phyloP scores from a whole-genome alignment of 208 protist species.

The Crithidia acanthocephali region DNA sequence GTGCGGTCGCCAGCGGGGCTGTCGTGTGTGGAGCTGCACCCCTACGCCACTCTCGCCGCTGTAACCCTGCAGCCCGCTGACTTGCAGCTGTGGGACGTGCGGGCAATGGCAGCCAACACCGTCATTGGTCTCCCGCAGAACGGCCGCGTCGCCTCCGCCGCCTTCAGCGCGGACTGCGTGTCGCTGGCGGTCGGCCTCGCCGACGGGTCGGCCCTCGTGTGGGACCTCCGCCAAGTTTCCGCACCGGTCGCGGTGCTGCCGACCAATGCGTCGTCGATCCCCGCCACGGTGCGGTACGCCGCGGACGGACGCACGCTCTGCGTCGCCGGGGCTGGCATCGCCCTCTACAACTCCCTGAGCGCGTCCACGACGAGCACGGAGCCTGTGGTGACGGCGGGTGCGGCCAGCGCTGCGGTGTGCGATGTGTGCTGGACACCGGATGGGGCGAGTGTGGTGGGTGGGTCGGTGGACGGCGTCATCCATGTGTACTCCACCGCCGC shows the following conservation, averaged over 20 bases:
- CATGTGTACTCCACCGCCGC: conserved; percentile 40
- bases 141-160: conserved; percentile 54
- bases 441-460: conserved; percentile 40
- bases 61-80: conserved; percentile 45
- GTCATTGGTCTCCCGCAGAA: conserved; percentile 53
- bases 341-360: conserved; percentile 17
- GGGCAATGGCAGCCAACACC: conserved; percentile 77
- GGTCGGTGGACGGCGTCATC: conserved; percentile 50
- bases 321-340: conserved; percentile 20
- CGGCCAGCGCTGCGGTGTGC: conserved; percentile 24
- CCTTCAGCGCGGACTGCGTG: conserved; percentile 96
- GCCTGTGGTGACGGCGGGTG: conserved; percentile 15
- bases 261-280: conserved; percentile 8
- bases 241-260: conserved; percentile 46
- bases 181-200: conserved; percentile 85
- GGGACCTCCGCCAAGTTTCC: conserved; percentile 97
- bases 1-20: conserved; percentile 25
- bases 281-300: conserved; percentile 51
- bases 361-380: conserved; percentile 11
- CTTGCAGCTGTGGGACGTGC: conserved; percentile 94
- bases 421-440: conserved; percentile 57
- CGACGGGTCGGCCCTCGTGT: conserved; percentile 88
- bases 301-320: conserved; percentile 29
- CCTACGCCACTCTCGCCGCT: conserved; percentile 68
- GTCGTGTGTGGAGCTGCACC: conserved; percentile 58